These are phyloP conservation scores for Kurtzmaniella quercitrusa DNA, from an alignment of 1,139 yeast genomes.

Conservation along the genomic window DNA sequence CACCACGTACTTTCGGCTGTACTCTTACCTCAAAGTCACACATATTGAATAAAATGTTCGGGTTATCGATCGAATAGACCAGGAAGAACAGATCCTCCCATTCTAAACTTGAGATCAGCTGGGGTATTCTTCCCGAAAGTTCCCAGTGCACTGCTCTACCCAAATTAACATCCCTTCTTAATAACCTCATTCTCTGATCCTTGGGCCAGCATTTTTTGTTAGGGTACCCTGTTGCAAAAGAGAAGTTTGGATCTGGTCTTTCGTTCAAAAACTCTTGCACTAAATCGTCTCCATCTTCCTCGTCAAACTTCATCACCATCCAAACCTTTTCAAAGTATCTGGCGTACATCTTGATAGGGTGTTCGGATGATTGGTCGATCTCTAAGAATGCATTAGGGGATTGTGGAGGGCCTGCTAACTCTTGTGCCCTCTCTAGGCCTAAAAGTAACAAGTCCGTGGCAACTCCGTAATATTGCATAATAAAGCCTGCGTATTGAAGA, in stretches of 20 bases:
- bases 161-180: constrained; percentile 87
- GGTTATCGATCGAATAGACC: constrained; percentile 86
- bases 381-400: constrained; percentile 78
- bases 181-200: constrained; percentile 84
- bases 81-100: constrained; percentile 87
- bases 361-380: constrained; percentile 58
- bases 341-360: constrained; percentile 77
- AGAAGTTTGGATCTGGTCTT: constrained; percentile 90
- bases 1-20: constrained; percentile 64
- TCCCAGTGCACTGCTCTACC: constrained; percentile 96
- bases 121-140: constrained; percentile 72
- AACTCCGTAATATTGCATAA: constrained; percentile 86
- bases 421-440: constrained; percentile 84
- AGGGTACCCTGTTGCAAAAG: constrained; percentile 81
- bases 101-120: constrained; percentile 63
- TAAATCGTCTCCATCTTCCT: constrained; percentile 68
- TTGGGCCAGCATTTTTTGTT: constrained; percentile 94
- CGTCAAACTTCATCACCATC: constrained; percentile 70
- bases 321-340: constrained; percentile 82
- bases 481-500: constrained; percentile 83
- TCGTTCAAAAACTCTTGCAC: constrained; percentile 74
- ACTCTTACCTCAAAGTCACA: constrained; percentile 94
- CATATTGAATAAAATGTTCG: constrained; percentile 84
- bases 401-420: constrained; percentile 75
- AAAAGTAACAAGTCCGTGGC: constrained; percentile 75